These are phyloP conservation scores for Huntiella abstrusa DNA, from an alignment of 2,329 filamentous ascomycete species.

Conservation along the genomic window DNA sequence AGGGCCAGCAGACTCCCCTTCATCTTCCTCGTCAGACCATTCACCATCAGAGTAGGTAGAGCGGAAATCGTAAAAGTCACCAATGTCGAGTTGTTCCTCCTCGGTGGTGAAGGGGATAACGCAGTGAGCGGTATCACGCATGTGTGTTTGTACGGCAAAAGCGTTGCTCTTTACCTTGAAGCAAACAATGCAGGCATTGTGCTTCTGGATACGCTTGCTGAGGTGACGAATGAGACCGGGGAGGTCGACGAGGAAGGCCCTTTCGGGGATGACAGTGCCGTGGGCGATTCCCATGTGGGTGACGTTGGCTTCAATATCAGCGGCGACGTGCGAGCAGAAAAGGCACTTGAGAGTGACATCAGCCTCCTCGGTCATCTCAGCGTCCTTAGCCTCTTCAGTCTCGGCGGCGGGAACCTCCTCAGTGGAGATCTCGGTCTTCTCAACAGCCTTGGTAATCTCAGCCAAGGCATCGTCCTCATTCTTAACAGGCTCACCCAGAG, in stretches of 20 bases:
- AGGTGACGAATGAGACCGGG: slow-evolving; percentile 66
- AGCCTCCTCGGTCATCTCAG: slow-evolving; percentile 18
- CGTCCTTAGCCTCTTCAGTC: slow-evolving; percentile 26
- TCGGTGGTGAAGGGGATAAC: slow-evolving; percentile 85
- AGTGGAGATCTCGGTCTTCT: slow-evolving; percentile 49
- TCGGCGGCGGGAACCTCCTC: slow-evolving; percentile 19
- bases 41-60: slow-evolving; percentile 81
- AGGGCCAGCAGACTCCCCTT: slow-evolving; percentile 31
- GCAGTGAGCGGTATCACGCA: slow-evolving; percentile 93
- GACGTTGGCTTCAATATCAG: slow-evolving; percentile 55
- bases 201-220: slow-evolving; percentile 59
- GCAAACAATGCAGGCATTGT: slow-evolving; percentile 75
- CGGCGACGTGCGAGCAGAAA: slow-evolving; percentile 80
- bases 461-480: slow-evolving; percentile 52
- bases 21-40: slow-evolving; percentile 30
- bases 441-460: slow-evolving; percentile 58
- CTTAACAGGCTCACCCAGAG: slow-evolving; percentile 58
- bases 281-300: slow-evolving; percentile 84
- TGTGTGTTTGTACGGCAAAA: slow-evolving; percentile 78
- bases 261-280: slow-evolving; percentile 91
- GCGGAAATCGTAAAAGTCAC: slow-evolving; percentile 92
- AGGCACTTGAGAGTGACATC: slow-evolving; percentile 45
- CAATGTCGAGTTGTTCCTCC: slow-evolving; percentile 80
- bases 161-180: slow-evolving; percentile 63
- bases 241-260: slow-evolving; percentile 60